Percentiles rank a stretch among this genome's conserved stretches.
These are phyloP conservation scores for Coemansia sp. DNA, from an alignment of 192 early-diverging fungal genomes.

Conservation along the genomic window DNA sequence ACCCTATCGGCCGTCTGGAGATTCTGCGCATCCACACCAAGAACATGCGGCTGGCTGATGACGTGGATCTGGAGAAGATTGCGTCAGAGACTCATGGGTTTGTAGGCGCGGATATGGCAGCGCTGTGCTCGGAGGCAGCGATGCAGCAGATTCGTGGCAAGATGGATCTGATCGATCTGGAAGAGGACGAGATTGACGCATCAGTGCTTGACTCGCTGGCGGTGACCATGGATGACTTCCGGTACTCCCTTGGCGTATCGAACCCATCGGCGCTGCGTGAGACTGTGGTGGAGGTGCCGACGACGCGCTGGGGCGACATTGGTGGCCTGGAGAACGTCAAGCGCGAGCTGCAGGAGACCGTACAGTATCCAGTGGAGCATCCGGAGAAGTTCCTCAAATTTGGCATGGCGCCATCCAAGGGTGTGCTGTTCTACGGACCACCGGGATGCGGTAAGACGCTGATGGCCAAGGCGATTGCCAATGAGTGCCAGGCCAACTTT, in stretches of 20 bases:
- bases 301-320: slow-evolving; percentile 92
- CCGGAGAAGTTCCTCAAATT: slow-evolving; percentile 99
- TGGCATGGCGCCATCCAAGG: slow-evolving; percentile 90
- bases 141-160: slow-evolving; percentile 99
- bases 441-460: slow-evolving; percentile 99
- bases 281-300: slow-evolving; percentile 97
- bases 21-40: slow-evolving; percentile 99
- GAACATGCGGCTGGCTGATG: slow-evolving; percentile 98
- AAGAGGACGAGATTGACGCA: slow-evolving; percentile 98
- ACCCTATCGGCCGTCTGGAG: slow-evolving; percentile 97
- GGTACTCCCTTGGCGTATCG: slow-evolving; percentile 87
- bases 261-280: slow-evolving; percentile 99
- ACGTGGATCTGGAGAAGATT: slow-evolving; percentile 96
- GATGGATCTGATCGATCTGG: slow-evolving; percentile 98
- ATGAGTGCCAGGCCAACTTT: slow-evolving; percentile 99
- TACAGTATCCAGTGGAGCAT: slow-evolving; percentile 98
- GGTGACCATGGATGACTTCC: slow-evolving; percentile 98
- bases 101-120: slow-evolving; percentile 96
- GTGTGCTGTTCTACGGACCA: slow-evolving; percentile 98
- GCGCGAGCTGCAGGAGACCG: slow-evolving; percentile 97
- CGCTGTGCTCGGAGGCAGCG: slow-evolving; percentile 97
- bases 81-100: slow-evolving; percentile 97
- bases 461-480: slow-evolving; percentile 98
- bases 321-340: slow-evolving; percentile 98
- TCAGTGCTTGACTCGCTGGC: slow-evolving; percentile 93